Evolutionary conservation across 345 rosid genomes (phyloP).

Genomic region (Garcia nutans): DNA sequence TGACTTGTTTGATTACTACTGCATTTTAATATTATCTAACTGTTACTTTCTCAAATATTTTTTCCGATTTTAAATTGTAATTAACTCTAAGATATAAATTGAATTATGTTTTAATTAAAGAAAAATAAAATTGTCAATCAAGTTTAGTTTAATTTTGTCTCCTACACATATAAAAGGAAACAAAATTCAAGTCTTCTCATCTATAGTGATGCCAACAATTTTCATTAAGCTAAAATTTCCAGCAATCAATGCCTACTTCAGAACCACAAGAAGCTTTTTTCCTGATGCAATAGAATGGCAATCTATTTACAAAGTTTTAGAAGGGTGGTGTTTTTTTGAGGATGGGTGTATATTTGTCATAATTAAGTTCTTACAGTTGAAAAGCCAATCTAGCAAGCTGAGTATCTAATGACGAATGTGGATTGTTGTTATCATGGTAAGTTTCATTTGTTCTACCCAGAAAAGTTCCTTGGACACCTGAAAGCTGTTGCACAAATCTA

Average conservation of each 20-base stretch:
- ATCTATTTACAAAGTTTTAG: not conserved
- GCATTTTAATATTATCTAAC: too few species aligned
- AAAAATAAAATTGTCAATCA: too few species aligned
- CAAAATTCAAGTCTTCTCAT: too few species aligned
- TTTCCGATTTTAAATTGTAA: too few species aligned
- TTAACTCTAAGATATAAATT: too few species aligned
- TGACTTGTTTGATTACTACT: too few species aligned
- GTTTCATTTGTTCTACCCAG: slow-evolving; percentile 11
- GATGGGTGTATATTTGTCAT: not conserved
- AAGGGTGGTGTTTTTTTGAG: too few species aligned
- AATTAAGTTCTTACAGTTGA: slow-evolving; percentile 22
- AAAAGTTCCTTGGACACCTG: slow-evolving; percentile 7
- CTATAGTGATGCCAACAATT: too few species aligned
- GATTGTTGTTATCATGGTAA: slow-evolving; percentile 15
- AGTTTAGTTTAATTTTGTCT: too few species aligned
- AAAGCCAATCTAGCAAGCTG: slow-evolving; percentile 26
- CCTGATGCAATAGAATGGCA: not conserved
- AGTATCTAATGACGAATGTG: slow-evolving; percentile 24
- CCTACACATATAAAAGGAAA: too few species aligned
- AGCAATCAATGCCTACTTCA: not conserved
- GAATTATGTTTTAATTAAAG: too few species aligned
- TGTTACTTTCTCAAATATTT: too few species aligned
- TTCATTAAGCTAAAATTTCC: not conserved
- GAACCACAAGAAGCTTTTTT: not conserved
- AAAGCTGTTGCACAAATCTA: slow-evolving; percentile 9